Base-by-base conservation (phyloP, 1,139 yeast species). In the Pichiaceae sp. region DNA sequence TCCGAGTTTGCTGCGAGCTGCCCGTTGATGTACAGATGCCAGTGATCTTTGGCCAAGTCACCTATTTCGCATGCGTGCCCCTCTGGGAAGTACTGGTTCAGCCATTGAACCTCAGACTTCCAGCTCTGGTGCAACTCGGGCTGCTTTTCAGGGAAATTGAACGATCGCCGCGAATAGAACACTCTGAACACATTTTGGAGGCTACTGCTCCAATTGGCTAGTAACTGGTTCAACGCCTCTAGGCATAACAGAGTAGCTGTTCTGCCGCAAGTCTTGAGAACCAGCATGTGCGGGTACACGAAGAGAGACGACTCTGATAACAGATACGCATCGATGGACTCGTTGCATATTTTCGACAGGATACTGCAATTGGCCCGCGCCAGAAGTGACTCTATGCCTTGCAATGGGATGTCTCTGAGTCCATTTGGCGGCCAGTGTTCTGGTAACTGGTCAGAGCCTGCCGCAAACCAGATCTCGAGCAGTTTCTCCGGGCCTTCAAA, bases 401-500 rank as follows among this genome's bases (percentile, higher is more conserved):
- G 63, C 36, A 82, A 67, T 1, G 85, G 77, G 43, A 91, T 75
- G 20, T 70, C 60, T 48, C 95, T 68, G 43, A 91, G 66, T 3
- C 83, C 78, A 36, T 66, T 62, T 7, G 43, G 38, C 5, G 61
- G 49, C 29, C 41, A 38, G 7, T 58, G 54, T 27, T 52, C 46
- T 2, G 82, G 79, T 21, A 65, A 48, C 21, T 56, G 52, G 18
- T 49, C 42, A 30, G 60, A 63, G 8, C 63, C 53, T 17, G 66
- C 54, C 56, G 78, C 78, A 54, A 87, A 80, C 96, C 96, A 89
- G 42, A 91, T 67, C 57, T 91, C 96, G 36, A 91, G 66, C 41
- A 91, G 68, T 62, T 91, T 91, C 60, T 91, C 98, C 17, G 98
- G 97, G 11, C 98, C 98, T 64, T 89, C 97, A 57, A 89, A 89